phyloP scores from a whole-genome alignment of 257 asterid species.

The Dorcoceras hygrometricum region DNA sequence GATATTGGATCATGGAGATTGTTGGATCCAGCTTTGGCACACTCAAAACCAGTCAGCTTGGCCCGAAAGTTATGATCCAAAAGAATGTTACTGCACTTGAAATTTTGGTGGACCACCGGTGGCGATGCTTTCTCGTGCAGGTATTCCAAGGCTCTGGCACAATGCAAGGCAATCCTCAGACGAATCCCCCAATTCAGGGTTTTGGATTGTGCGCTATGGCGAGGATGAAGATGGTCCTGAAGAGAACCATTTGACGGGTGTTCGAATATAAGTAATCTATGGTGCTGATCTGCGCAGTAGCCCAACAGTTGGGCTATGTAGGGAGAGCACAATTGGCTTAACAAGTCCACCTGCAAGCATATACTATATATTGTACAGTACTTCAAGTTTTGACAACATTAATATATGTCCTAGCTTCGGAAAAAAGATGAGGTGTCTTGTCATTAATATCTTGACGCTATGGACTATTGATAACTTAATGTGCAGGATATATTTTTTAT shows the following conservation, averaged over 20 bases:
- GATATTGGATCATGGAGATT: not conserved
- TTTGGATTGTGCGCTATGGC: not conserved
- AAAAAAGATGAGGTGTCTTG: no score
- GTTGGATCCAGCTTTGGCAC: not conserved
- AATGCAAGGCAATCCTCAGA: slow-evolving; percentile 59
- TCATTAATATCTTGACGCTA: no score
- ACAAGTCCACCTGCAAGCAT: slow-evolving; percentile 55
- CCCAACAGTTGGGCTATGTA: slow-evolving; percentile 65
- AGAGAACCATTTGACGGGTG: slow-evolving; percentile 63
- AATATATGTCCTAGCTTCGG: no score
- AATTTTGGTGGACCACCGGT: slow-evolving; percentile 69
- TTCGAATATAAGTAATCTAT: slow-evolving; percentile 59
- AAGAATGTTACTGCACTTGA: slow-evolving; percentile 66
- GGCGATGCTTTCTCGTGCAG: slow-evolving; percentile 71
- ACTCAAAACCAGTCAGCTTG: not conserved
- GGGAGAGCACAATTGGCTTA: slow-evolving; percentile 60
- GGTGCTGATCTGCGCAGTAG: slow-evolving; percentile 81
- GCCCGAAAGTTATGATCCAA: slow-evolving; percentile 41
- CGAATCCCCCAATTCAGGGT: slow-evolving; percentile 59
- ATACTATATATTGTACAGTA: no score
- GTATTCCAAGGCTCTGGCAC: slow-evolving; percentile 70
- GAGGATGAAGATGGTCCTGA: slow-evolving; percentile 50
- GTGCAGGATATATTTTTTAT: no score
- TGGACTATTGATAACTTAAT: no score
- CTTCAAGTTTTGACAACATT: no score